Evolutionary conservation across 192 early-diverging fungal genomes (phyloP), one percentile per base, ranked within the genome.

Genomic region (Backusella australiensis): DNA sequence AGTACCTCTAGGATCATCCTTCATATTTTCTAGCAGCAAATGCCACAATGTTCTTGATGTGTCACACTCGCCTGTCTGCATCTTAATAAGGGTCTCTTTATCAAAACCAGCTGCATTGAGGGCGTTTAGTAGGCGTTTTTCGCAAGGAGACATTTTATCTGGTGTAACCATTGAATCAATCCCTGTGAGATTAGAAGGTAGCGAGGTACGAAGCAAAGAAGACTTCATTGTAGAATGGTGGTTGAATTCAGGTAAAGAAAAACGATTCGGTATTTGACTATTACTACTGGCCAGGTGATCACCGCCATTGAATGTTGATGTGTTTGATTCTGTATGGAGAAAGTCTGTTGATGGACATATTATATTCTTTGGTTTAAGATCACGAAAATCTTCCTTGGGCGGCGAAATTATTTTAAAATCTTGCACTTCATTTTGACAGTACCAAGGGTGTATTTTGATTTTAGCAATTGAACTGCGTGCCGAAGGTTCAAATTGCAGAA

Each of bases 381-480:
- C 72, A n/a, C 74, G 67, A 36, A 71, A 66, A 14, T 23, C 15
- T 12, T 69, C 65, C 6, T 49, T 67, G 6, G 42, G 46, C 17
- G 69, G 36, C 21, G 19, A 35, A n/a, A 23, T 73, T 6, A 23
- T 59, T 78, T 67, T 69, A 82, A 83, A 73, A 69, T 44, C 0
- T 41, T 41, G 39, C 44, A 9, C 42, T 3, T 63, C 9, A 3
- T 23, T 8, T 63, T 63, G 56, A 26, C 21, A 69, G 35, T 72
- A 42, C 92, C 92, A 95, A 3, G 86, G 75, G 80, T 95, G 93
- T 21, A 76, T 71, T 9, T 91, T 72, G 38, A 95, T 94, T 49
- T 89, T 86, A 59, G 83, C 83, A 14, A 94, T 85, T 26, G 88
- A 81, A 8, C 88, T 81, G 26, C 94, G 87, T 26, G 91, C 86